phyloP scores from a whole-genome alignment of 2,329 filamentous ascomycete species.

The Beauveria pseudobassiana region DNA sequence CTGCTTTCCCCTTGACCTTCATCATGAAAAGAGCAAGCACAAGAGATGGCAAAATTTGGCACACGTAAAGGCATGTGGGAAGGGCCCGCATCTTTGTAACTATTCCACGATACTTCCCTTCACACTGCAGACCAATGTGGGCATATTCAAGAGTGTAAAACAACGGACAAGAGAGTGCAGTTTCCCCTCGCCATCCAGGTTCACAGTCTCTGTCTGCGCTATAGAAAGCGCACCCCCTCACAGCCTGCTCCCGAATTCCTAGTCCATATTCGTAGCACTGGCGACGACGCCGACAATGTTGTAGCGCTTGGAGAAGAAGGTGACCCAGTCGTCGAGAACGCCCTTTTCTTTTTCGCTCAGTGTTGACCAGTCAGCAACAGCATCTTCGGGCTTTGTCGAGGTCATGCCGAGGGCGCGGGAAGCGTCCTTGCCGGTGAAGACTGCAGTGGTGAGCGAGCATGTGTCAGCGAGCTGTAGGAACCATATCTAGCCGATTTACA shows the following conservation, averaged over 20 bases:
- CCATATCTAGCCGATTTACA: background rate
- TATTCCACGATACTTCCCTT: background rate
- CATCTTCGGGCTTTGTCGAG: constrained; percentile 80
- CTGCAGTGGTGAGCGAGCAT: constrained; percentile 36
- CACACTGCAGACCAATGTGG: background rate
- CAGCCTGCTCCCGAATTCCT: constrained; percentile 12
- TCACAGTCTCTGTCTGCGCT: background rate
- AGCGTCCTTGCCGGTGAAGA: constrained; percentile 92
- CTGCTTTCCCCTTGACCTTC: too few relatives aligned
- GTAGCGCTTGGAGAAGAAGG: constrained; percentile 95
- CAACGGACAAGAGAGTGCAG: background rate
- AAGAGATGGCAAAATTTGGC: background rate
- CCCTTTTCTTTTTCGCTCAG: constrained; percentile 78
- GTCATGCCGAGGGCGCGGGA: constrained; percentile 85
- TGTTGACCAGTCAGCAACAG: constrained; percentile 72
- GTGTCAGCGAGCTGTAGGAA: constrained; percentile 13
- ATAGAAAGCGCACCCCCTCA: background rate
- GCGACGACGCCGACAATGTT: constrained; percentile 71
- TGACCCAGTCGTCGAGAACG: constrained; percentile 84
- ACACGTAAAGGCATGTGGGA: background rate
- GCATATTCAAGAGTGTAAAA: background rate
- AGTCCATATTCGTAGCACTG: constrained; percentile 51
- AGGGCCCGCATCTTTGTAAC: background rate
- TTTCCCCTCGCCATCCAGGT: background rate
- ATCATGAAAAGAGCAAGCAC: too few relatives aligned